Evolutionary conservation across 2,329 filamentous ascomycete genomes (phyloP).

Genomic region (Fusarium concolor): DNA sequence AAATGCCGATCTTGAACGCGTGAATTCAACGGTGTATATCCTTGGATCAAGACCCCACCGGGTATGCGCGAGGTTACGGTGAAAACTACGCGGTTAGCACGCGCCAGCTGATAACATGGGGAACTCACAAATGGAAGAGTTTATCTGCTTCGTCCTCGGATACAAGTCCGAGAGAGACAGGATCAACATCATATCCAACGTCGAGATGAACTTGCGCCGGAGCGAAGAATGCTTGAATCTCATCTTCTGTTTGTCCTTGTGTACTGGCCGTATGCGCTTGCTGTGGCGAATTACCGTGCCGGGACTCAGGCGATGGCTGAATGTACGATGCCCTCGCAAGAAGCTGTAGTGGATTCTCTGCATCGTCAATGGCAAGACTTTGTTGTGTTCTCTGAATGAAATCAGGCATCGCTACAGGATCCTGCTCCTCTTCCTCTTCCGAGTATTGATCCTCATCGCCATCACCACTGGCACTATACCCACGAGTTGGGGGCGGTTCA

Average conservation of each 20-base stretch:
- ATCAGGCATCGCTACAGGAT: conserved; percentile 42
- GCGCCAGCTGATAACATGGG: background rate
- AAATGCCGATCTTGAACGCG: conserved; percentile 75
- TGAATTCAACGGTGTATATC: conserved; percentile 73
- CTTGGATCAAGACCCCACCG: conserved; percentile 78
- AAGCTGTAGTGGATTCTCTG: conserved; percentile 79
- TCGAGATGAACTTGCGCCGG: conserved; percentile 73
- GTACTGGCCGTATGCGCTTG: conserved; percentile 40
- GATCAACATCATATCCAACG: conserved; percentile 72
- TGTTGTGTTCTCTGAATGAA: conserved; percentile 56
- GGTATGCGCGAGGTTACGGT: conserved; percentile 76
- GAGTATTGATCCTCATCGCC: conserved; percentile 49
- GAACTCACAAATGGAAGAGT: conserved; percentile 72
- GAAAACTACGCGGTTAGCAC: conserved; percentile 63
- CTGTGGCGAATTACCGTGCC: conserved; percentile 45
- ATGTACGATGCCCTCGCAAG: conserved; percentile 79
- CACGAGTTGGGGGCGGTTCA: conserved; percentile 33
- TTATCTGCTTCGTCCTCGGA: conserved; percentile 72
- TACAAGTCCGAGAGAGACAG: conserved; percentile 76
- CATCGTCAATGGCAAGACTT: conserved; percentile 74
- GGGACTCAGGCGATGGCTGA: conserved; percentile 61
- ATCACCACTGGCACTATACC: conserved; percentile 28
- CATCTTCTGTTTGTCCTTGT: conserved; percentile 51
- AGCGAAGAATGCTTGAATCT: conserved; percentile 74
- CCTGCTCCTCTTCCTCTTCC: conserved; percentile 48